phyloP scores from a whole-genome alignment of 2,329 filamentous ascomycete genomes.

The Coniochaeta sp. region DNA sequence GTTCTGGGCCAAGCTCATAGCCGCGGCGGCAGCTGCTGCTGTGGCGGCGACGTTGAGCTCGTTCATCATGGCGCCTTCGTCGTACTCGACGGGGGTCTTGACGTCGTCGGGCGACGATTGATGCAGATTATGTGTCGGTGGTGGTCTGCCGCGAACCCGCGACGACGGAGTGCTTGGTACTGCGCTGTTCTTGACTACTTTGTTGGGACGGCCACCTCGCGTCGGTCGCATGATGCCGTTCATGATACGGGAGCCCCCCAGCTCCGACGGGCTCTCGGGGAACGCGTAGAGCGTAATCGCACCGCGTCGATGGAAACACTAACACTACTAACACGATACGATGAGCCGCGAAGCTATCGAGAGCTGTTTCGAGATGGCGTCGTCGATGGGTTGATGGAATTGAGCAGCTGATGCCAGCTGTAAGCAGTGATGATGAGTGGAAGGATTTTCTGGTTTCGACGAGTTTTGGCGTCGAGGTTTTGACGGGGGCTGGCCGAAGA shows the following conservation, averaged over 20 bases:
- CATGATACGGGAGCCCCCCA: constrained; percentile 15
- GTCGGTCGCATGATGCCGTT: constrained; percentile 27
- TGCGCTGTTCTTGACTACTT: constrained; percentile 32
- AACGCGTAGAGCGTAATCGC: constrained; percentile 11
- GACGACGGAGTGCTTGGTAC: constrained; percentile 7
- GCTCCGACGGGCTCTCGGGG: constrained; percentile 12
- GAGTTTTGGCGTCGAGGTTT: background rate
- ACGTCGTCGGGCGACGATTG: background rate
- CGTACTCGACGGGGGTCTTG: constrained; percentile 4
- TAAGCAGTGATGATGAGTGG: constrained; percentile 2
- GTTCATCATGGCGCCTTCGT: constrained; percentile 4
- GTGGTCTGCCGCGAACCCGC: background rate
- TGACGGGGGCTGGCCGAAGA: background rate
- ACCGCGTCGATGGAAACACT: background rate
- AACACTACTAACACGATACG: background rate
- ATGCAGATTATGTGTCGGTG: background rate
- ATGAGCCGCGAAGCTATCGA: background rate
- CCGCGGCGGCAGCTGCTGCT: background rate
- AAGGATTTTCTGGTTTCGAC: background rate
- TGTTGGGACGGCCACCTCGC: constrained; percentile 31
- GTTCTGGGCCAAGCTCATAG: background rate
- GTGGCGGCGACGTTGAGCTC: constrained; percentile 1
- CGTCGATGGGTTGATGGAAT: constrained; percentile 1
- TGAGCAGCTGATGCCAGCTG: constrained; percentile 9
- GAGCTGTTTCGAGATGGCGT: background rate